phyloP scores from a whole-genome alignment of 768 basidiomycete genomes.

The Auricularia sp. region DNA sequence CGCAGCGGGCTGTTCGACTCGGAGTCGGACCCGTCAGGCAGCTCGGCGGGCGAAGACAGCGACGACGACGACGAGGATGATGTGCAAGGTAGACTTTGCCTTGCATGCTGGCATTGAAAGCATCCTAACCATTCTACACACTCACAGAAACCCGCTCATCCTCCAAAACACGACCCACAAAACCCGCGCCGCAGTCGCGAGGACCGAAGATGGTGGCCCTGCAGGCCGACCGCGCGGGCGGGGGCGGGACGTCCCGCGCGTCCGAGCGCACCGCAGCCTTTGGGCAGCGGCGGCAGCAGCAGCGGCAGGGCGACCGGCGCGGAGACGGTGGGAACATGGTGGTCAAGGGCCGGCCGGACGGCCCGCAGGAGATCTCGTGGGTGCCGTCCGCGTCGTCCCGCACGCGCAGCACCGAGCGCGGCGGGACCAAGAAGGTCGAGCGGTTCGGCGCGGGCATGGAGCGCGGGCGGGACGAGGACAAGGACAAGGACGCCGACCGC shows the following conservation, averaged over 20 bases:
- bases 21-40: slow-evolving; percentile 15
- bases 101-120: neutral
- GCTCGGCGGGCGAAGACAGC: slow-evolving; percentile 12
- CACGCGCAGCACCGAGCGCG: slow-evolving; percentile 27
- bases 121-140: neutral
- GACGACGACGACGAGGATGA: slow-evolving; percentile 15
- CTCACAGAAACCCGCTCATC: neutral
- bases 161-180: neutral
- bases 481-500: slow-evolving; percentile 52
- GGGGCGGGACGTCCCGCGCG: neutral
- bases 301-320: slow-evolving; percentile 35
- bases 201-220: slow-evolving; percentile 2
- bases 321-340: slow-evolving; percentile 15
- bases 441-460: slow-evolving; percentile 85
- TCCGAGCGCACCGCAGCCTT: slow-evolving; percentile 3
- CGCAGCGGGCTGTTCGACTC: slow-evolving; percentile 19
- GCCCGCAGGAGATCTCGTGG: slow-evolving; percentile 79
- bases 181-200: neutral
- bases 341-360: slow-evolving; percentile 28
- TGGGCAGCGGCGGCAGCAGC: slow-evolving; percentile 6
- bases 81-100: slow-evolving; percentile 5
- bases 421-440: slow-evolving; percentile 42
- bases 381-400: slow-evolving; percentile 42
- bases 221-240: neutral
- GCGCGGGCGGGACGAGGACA: slow-evolving; percentile 49